A percentile compares a stretch with the other conserved stretches of the same genome.
phyloP scores from a whole-genome alignment of 139 green algal species.

The Picochlorum sp. region DNA sequence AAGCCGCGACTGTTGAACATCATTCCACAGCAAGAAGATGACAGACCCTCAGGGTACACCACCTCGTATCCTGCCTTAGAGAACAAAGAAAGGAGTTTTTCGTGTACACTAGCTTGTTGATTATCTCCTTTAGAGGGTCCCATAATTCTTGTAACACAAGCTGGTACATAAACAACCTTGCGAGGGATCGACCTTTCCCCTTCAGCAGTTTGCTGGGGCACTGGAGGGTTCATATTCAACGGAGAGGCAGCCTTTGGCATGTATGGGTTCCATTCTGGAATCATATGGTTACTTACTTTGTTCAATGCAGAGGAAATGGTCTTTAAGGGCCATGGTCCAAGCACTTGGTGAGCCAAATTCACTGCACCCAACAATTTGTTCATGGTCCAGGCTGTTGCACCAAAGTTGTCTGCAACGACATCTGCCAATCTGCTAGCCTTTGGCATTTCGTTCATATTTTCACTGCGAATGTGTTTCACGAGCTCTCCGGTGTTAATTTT shows the following conservation, averaged over 20 bases:
- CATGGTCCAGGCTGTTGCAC: conserved; percentile 43
- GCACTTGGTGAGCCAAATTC: conserved; percentile 56
- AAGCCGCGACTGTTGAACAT: conserved; percentile 90
- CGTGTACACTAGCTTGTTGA: conserved; percentile 64
- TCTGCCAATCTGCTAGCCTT: conserved; percentile 6
- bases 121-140: conserved; percentile 60
- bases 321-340: conserved; percentile 63
- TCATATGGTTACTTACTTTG: conserved; percentile 43
- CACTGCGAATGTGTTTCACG: conserved; percentile 67
- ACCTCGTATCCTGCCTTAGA: conserved; percentile 69
- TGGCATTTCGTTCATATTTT: conserved; percentile 40
- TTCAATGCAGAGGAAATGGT: conserved; percentile 63
- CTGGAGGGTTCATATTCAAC: conserved; percentile 31
- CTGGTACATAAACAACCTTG: conserved; percentile 84
- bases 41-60: conserved; percentile 71
- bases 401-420: conserved; percentile 72
- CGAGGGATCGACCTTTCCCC: conserved; percentile 19
- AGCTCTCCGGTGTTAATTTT: conserved; percentile 94
- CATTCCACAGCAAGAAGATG: conserved; percentile 56
- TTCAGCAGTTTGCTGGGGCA: not conserved
- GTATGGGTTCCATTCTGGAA: conserved; percentile 92
- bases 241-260: conserved; percentile 67
- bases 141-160: conserved; percentile 94
- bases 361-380: conserved; percentile 71
- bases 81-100: conserved; percentile 86